Evolutionary conservation across 805 yeast species (phyloP).

Genomic region (Scheffersomyces lignosus): DNA sequence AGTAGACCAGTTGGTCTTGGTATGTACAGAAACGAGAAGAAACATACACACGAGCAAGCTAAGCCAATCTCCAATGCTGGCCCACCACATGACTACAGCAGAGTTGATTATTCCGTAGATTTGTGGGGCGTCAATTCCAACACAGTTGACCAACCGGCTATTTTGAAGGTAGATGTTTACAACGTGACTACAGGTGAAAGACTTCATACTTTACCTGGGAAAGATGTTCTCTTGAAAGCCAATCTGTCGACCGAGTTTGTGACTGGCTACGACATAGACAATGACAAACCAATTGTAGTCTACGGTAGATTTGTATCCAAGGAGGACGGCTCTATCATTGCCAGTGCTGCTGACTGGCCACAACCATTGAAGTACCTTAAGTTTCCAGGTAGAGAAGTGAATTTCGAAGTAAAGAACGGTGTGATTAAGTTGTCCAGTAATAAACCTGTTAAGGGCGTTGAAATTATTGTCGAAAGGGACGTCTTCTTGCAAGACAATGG

Average conservation of each 20-base stretch:
- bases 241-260: slow-evolving; percentile 34
- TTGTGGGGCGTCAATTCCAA: slow-evolving; percentile 43
- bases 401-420: slow-evolving; percentile 22
- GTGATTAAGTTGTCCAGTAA: slow-evolving; percentile 23
- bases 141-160: slow-evolving; percentile 15
- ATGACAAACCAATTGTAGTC: slow-evolving; percentile 15
- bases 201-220: slow-evolving; percentile 11
- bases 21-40: slow-evolving; percentile 23
- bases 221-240: slow-evolving; percentile 15
- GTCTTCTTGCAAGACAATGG: slow-evolving; percentile 44
- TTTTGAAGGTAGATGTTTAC: slow-evolving; percentile 26
- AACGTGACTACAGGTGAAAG: slow-evolving; percentile 32
- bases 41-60: slow-evolving; percentile 6
- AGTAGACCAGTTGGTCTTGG: slow-evolving; percentile 33
- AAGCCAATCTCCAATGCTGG: slow-evolving; percentile 8
- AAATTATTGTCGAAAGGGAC: slow-evolving; percentile 25
- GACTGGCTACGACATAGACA: slow-evolving; percentile 13
- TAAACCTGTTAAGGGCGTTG: slow-evolving; percentile 47
- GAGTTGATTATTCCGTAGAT: slow-evolving; percentile 27
- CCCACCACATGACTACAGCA: slow-evolving; percentile 25
- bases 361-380: slow-evolving; percentile 45
- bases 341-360: slow-evolving; percentile 48
- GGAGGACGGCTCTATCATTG: slow-evolving; percentile 19
- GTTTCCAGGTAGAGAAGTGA: slow-evolving; percentile 27
- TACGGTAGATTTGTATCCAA: slow-evolving; percentile 12